Evolutionary conservation across 2,329 filamentous ascomycete genomes (phyloP), one percentile per base, ranked within the genome.

Genomic region (Phoma sp.): DNA sequence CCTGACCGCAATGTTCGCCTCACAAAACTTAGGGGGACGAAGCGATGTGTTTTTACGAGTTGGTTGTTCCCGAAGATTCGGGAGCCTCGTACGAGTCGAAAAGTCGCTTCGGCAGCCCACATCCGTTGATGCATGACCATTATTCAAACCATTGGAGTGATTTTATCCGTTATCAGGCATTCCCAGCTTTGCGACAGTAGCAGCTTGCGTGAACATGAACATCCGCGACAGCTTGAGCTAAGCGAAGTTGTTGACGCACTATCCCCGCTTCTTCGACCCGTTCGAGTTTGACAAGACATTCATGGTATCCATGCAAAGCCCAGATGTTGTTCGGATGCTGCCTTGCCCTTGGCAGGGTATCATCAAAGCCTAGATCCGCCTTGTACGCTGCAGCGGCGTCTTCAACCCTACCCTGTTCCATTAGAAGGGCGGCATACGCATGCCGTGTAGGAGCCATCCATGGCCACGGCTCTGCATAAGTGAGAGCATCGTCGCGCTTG

Each of bases 381-480:
- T 63, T 70, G 39, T 78, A 78, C 10, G 71, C 71, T 8, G 64
- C 61, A 13, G 69, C 64, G 6, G 77, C 77, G 46, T 78, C 73
- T 48, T 75, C 69, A 5, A 76, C 58, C 15, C 57, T 62, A n/a
- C 82, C 85, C 65, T 89, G 88, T 67, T 92, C 89, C 12, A 90
- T 78, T 27, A 90, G 70, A 3, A 92, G 77, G 0, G 88, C 89
- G 1, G 86, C 88, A 45, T 88, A 88, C 0, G 88, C 88, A 70
- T 92, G 89, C 3, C 88, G 79, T 0, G 85, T 84, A 0, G 89
- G 89, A 67, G 90, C 87, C 88, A 92, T 91, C 88, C 89, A 92
- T 0, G 87, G 87, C 88, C 88, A 91, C 0, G 89, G 89, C 69
- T 92, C 89, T 43, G 88, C 86, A 57, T 90, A 92, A 0, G 85